Conservation (phyloP, 306 rosid genomes). For the Quercus cerris region DNA sequence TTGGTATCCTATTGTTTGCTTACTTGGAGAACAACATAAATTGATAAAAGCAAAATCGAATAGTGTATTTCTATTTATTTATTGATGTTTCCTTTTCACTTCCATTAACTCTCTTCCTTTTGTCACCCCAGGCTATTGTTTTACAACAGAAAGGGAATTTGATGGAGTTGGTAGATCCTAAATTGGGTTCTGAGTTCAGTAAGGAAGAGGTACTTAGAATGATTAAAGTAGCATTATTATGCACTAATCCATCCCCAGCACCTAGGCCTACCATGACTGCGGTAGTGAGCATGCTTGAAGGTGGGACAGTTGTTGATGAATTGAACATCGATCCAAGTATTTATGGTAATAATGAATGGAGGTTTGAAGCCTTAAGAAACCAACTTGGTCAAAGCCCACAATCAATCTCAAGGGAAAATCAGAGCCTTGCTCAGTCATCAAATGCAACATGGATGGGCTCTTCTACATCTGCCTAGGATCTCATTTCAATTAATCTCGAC, state of each 20-base stretch:
- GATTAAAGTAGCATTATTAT: slow-evolving; percentile 52
- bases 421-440: background rate
- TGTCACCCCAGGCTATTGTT: slow-evolving; percentile 19
- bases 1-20: too few relatives aligned
- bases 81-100: background rate
- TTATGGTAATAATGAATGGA: slow-evolving; percentile 34
- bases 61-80: too few relatives aligned
- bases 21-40: too few relatives aligned
- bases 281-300: slow-evolving; percentile 68
- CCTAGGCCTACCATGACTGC: slow-evolving; percentile 61
- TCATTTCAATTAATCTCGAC: background rate
- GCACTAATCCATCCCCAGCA: slow-evolving; percentile 43
- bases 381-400: background rate
- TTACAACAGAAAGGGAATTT: slow-evolving; percentile 31
- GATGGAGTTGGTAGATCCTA: slow-evolving; percentile 51
- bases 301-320: slow-evolving; percentile 37
- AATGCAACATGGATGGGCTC: slow-evolving; percentile 1
- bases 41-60: too few relatives aligned
- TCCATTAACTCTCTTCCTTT: background rate
- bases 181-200: slow-evolving; percentile 36
- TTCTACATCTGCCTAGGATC: slow-evolving; percentile 4
- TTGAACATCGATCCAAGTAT: slow-evolving; percentile 16
- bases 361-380: slow-evolving; percentile 39
- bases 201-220: slow-evolving; percentile 34
- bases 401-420: background rate